phyloP scores from a whole-genome alignment of 352 stramenopile species.

The Phytophthora lateralis region DNA sequence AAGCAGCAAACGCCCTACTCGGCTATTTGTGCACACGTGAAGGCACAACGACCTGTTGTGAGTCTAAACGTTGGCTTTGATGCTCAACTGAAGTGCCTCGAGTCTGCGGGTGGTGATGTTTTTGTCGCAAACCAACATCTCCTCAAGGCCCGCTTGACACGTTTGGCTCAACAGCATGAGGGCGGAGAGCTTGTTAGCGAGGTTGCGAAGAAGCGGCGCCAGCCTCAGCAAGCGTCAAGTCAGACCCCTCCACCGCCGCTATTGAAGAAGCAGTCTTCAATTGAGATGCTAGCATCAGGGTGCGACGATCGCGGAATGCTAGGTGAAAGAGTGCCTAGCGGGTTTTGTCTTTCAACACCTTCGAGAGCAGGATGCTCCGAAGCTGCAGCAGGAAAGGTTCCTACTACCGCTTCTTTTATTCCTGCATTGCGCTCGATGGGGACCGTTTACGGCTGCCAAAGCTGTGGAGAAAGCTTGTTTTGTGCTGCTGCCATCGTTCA shows the following conservation, averaged over 20 bases:
- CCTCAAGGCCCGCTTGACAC: slow-evolving; percentile 45
- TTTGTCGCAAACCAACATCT: slow-evolving; percentile 82
- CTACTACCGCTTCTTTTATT: slow-evolving; percentile 48
- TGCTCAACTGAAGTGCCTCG: slow-evolving; percentile 78
- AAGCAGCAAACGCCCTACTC: slow-evolving; percentile 62
- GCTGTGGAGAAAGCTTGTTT: slow-evolving; percentile 66
- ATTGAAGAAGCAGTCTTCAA: slow-evolving; percentile 34
- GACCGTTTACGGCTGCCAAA: slow-evolving; percentile 65
- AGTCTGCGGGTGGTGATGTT: slow-evolving; percentile 67
- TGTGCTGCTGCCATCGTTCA: slow-evolving; percentile 65
- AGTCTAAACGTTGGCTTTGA: slow-evolving; percentile 87
- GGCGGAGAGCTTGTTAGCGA: slow-evolving; percentile 41
- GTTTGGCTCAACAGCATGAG: slow-evolving; percentile 44
- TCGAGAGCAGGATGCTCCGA: slow-evolving; percentile 14
- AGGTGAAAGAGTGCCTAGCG: slow-evolving; percentile 52
- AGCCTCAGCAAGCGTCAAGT: slow-evolving; percentile 20
- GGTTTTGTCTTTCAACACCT: slow-evolving; percentile 59
- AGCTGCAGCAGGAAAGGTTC: slow-evolving; percentile 1
- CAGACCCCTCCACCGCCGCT: slow-evolving; percentile 25
- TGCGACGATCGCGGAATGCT: slow-evolving; percentile 72
- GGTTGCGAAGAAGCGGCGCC: slow-evolving; percentile 41
- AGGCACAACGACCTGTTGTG: slow-evolving; percentile 63
- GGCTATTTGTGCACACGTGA: slow-evolving; percentile 54
- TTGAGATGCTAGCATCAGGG: slow-evolving; percentile 31
- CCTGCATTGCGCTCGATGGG: slow-evolving; percentile 76